Evolutionary conservation across 306 rosid genomes (phyloP), one percentile per base, ranked within the genome.

Genomic region (Dryas alaskensis): DNA sequence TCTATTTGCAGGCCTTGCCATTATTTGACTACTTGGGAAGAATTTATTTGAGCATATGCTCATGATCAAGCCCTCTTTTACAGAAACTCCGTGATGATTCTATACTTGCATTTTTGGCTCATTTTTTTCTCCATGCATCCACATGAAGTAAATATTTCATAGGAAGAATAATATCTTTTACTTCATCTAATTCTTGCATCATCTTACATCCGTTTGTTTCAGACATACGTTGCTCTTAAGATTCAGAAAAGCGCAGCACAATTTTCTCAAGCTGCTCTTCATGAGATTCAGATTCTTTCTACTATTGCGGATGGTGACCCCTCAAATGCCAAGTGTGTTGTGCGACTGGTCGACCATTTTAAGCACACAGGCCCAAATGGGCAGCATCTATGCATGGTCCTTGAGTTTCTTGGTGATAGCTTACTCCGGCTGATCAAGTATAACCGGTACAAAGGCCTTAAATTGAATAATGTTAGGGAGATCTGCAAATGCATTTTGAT

Each of bases 381-480:
- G 76, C 97, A 93, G 84, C 98, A 93, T 80, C 92, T 78, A 10
- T 93, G 98, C 80, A 93, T 93, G 98, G 98, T 93, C 81, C 98
- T 93, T 43, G 97, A 91, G 73, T 91, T 89, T 79, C 98, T 93
- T 70, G 98, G 98, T 10, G 98, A 93, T 75, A 93, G 96, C 77
- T 86, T 93, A 80, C 98, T 93, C 70, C 93, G 97, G 59, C 83
- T 93, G 84, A 87, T 83, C 80, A 91, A 69, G 81, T 89, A 89
- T 78, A 91, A 84, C 79, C 93, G 72, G 7, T 91, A 93, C 73
- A 89, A 76, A 77, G 93, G 97, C 69, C 89, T 93, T 72, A 89
- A 83, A 60, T 47, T 91, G 85, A 81, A 81, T 84, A 85, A 86
- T 84, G 97, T 93, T 69, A 87, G 88, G 81, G 97, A 91, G 86